Percentiles rank a stretch among this genome's conserved stretches.
phyloP scores from a whole-genome alignment of 768 basidiomycete genomes.

The Mycena rosella region DNA sequence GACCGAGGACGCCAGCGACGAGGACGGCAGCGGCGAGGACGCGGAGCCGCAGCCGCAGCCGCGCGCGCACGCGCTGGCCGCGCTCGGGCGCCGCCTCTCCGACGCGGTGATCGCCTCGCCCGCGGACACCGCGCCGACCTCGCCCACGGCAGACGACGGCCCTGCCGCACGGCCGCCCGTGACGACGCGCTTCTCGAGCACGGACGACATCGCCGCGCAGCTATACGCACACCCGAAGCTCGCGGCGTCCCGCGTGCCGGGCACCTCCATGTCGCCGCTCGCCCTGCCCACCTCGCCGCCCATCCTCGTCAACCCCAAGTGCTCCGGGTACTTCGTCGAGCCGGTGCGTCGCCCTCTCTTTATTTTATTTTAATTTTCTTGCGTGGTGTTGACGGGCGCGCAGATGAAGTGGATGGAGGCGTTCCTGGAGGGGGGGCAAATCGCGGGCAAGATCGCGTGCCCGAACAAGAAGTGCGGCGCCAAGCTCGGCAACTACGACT shows the following conservation, averaged over 20 bases:
- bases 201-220: conserved; percentile 57
- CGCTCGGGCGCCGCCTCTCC: conserved; percentile 58
- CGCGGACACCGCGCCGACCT: conserved; percentile 29
- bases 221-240: conserved; percentile 58
- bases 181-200: conserved; percentile 50
- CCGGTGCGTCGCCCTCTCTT: conserved; percentile 69
- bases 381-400: neutral
- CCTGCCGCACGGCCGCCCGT: conserved; percentile 9
- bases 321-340: conserved; percentile 98
- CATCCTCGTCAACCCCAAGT: conserved; percentile 82
- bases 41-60: conserved; percentile 24
- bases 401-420: conserved; percentile 98
- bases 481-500: conserved; percentile 97
- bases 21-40: conserved; percentile 43
- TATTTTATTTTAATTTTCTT: neutral
- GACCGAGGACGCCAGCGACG: conserved; percentile 54
- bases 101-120: conserved; percentile 54
- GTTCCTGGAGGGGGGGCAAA: conserved; percentile 76
- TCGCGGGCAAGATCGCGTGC: conserved; percentile 91
- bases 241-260: conserved; percentile 51
- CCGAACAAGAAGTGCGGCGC: conserved; percentile 92
- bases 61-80: conserved; percentile 35
- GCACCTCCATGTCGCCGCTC: conserved; percentile 34
- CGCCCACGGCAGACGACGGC: too few relatives aligned
- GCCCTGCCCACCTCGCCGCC: conserved; percentile 70